Percentiles rank a stretch among this genome's conserved stretches.
These are phyloP conservation scores for Fusarium buharicum DNA, from an alignment of 2,329 filamentous ascomycete species.

Conservation along the genomic window DNA sequence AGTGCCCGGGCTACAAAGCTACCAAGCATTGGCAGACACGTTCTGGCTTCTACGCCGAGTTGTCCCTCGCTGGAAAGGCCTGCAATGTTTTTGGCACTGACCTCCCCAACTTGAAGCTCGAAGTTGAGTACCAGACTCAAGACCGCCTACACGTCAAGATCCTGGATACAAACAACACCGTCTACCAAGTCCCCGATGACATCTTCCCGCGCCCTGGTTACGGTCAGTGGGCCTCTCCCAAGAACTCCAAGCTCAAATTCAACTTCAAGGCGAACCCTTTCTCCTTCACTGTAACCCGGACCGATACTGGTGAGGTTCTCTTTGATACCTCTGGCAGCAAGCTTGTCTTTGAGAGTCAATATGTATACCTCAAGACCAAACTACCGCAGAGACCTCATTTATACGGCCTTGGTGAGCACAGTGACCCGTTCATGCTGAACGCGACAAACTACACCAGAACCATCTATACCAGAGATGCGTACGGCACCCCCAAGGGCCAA, in stretches of 20 bases:
- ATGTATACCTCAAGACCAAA: slow-evolving; percentile 75
- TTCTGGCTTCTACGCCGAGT: slow-evolving; percentile 72
- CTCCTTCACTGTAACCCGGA: slow-evolving; percentile 68
- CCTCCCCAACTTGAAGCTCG: slow-evolving; percentile 71
- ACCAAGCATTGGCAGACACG: slow-evolving; percentile 65
- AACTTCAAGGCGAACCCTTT: slow-evolving; percentile 64
- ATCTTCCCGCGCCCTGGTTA: slow-evolving; percentile 67
- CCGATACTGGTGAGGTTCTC: slow-evolving; percentile 59
- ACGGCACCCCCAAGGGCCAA: slow-evolving; percentile 66
- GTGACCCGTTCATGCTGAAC: slow-evolving; percentile 74
- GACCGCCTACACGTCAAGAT: slow-evolving; percentile 78
- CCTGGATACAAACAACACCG: slow-evolving; percentile 72
- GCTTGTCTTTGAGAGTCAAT: slow-evolving; percentile 82
- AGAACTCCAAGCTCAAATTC: slow-evolving; percentile 59
- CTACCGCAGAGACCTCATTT: slow-evolving; percentile 75
- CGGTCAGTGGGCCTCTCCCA: slow-evolving; percentile 33
- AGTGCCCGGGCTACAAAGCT: slow-evolving; percentile 75
- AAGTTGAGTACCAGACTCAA: slow-evolving; percentile 59
- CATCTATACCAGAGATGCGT: slow-evolving; percentile 69
- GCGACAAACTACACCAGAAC: slow-evolving; percentile 71
- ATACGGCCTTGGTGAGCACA: slow-evolving; percentile 84
- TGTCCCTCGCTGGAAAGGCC: slow-evolving; percentile 73
- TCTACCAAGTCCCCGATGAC: slow-evolving; percentile 78
- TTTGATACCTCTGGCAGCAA: slow-evolving; percentile 76
- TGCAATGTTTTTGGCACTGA: slow-evolving; percentile 86